phyloP scores from a whole-genome alignment of 2,329 filamentous ascomycete species.

The Nemania sp. region DNA sequence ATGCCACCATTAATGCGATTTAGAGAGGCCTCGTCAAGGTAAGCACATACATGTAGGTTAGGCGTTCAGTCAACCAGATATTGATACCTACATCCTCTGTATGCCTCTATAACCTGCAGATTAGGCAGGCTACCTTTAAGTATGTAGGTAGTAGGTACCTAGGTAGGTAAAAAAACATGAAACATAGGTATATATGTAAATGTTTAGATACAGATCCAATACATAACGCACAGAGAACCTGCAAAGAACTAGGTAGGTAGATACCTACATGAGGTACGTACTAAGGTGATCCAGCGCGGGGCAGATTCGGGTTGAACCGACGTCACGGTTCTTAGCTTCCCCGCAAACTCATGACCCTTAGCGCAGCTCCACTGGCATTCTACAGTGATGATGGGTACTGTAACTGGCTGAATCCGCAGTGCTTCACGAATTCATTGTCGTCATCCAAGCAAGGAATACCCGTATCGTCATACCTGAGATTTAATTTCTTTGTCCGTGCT shows the following conservation, averaged over 20 bases:
- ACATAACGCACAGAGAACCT: too few relatives aligned
- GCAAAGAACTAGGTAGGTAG: background rate
- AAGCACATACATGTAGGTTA: too few relatives aligned
- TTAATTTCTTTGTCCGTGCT: conserved; percentile 11
- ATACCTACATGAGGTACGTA: background rate
- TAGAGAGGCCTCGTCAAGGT: too few relatives aligned
- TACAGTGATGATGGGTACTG: background rate
- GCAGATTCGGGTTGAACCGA: conserved; percentile 25
- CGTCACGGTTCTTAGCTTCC: conserved; percentile 33
- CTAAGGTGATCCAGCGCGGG: background rate
- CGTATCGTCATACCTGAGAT: background rate
- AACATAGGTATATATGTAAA: too few relatives aligned
- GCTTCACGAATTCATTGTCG: conserved; percentile 24
- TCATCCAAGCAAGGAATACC: conserved; percentile 25
- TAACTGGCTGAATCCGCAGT: background rate
- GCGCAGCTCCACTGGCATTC: background rate
- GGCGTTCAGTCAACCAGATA: too few relatives aligned
- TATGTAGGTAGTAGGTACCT: too few relatives aligned
- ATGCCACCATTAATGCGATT: too few relatives aligned
- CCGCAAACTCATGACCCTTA: conserved; percentile 28
- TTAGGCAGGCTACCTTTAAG: too few relatives aligned
- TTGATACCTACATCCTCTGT: too few relatives aligned
- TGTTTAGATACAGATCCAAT: too few relatives aligned
- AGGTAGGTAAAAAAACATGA: too few relatives aligned
- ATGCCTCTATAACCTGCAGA: too few relatives aligned